A percentile compares a stretch with the other conserved stretches of the same genome.
Conservation (phyloP, 140 eudicot species). For the Bidens hawaiensis region DNA sequence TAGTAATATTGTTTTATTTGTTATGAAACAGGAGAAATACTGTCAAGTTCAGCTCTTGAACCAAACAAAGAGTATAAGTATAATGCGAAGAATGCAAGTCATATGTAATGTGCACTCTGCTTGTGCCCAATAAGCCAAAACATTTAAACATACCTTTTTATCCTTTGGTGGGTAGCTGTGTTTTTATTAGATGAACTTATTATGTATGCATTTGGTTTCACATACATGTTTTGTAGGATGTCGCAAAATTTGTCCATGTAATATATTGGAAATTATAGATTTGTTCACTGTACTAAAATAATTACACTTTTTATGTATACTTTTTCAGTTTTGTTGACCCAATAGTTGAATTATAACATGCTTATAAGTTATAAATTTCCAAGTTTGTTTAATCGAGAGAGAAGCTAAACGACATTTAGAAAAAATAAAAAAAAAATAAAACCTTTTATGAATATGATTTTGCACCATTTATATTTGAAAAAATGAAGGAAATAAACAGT, state of each 20-base stretch:
- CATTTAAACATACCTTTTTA: slow-evolving; percentile 8
- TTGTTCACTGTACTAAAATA: not conserved
- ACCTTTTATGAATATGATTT: too few relatives aligned
- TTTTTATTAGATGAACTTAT: slow-evolving; percentile 12
- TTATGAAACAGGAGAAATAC: slow-evolving; percentile 36
- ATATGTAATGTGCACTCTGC: not conserved
- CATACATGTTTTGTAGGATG: not conserved
- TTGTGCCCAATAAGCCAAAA: slow-evolving; percentile 29
- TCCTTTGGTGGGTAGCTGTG: slow-evolving; percentile 17
- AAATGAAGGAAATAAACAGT: too few relatives aligned
- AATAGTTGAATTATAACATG: not conserved
- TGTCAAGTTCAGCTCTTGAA: slow-evolving; percentile 31
- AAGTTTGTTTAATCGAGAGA: not conserved
- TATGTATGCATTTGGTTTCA: not conserved
- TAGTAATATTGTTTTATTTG: slow-evolving; percentile 11
- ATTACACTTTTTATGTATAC: not conserved
- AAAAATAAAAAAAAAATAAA: too few relatives aligned
- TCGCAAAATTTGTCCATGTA: not conserved
- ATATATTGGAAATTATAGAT: not conserved
- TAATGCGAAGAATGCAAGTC: slow-evolving; percentile 5
- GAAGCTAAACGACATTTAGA: too few relatives aligned
- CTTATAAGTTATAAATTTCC: not conserved
- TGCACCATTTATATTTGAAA: too few relatives aligned
- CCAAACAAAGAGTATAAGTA: not conserved
- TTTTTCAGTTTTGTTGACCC: not conserved